Evolutionary conservation across 2,329 filamentous ascomycete species (phyloP), one percentile per base, ranked within the genome.

Genomic region (Microdochium bolleyi): DNA sequence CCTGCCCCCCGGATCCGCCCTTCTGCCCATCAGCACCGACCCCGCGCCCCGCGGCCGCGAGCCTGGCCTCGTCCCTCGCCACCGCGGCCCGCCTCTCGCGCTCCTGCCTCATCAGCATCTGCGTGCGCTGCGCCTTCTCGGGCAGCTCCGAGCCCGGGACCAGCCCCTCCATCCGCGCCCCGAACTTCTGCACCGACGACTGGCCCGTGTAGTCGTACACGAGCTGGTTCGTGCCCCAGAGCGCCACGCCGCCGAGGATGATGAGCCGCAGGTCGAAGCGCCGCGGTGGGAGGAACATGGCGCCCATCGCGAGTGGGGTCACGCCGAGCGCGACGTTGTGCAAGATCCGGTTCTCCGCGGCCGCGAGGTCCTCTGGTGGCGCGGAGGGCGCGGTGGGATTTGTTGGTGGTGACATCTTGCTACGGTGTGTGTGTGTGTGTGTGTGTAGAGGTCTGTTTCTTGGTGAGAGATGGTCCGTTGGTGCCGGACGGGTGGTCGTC

Each of bases 181-280:
- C 65, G 56, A 79, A 71, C 9, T 79, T 78, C 56, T 68, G 60
- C 60, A 72, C 68, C 54, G 82, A 72, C 25, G 78, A 80, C 50
- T 70, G 70, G 50, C 80, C 80, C 14, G 74, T 82, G 67, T 77
- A 82, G 66, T 81, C 78, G 66, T 76, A 73, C 49, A 71, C 71
- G 41, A 84, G 75, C 65, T 79, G 77, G 64, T 79, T 79, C 53
- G 77, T 75, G 53, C 75, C 74, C 58, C 78, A 73, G 27, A 79
- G 75, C 58, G 78, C 73, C 53, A 73, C 72, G 54, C 70, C 70
- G 53, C 71, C 71, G 50, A 83, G 76, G 51, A 79, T 64, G 49
- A 74, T 60, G 63, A 75, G 73, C 54, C 79, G 78, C 50, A 78
- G 54, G 63, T 80, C 76, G 50, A 78, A 62, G 46, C 72, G 73